Base-by-base conservation (phyloP, 2,329 filamentous ascomycete species). In the Colletotrichum brevisporum region DNA sequence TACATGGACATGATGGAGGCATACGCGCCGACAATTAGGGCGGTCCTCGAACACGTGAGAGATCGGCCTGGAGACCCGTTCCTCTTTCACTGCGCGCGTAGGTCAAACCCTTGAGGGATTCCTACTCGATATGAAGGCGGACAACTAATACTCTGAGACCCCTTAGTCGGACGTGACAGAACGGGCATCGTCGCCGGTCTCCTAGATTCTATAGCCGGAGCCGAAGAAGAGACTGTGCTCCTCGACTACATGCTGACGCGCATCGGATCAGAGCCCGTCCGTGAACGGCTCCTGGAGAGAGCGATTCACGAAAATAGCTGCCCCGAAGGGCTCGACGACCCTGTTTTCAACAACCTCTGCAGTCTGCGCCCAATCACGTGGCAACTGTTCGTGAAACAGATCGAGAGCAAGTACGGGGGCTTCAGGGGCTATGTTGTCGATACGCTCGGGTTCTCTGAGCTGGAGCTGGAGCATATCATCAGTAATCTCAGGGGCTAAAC, bases 11-110 rank as follows among this genome's bases (percentile, higher is more conserved):
- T 87, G 51, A 72, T 85, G 55, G 74, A 79, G 9, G 75, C 78
- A 9, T 87, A 88, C 73, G 72, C 66, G 59, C 78, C 79, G 6
- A 80, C 78, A 13, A 82, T 86, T 71, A 80, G 76, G 51, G 80
- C 78, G 2, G 78, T 89, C 6, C 78, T 89, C 18, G 80, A 84
- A 72, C 83, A 84, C 63, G 78, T 88, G 15, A 77, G 84, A 59
- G 85, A 87, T 71, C 77, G 79, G 8, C 81, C 82, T 8, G 66
- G 74, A 1, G 81, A 85, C 73, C 79, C 82, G n/a, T 81, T 87
- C 65, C 70, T 88, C 56, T 83, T 89, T 41, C 87, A 89, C 74
- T 89, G 86, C 74, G 86, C 84, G 6, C 86, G 86, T 87, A 71
- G 73, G 81, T 77, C 36, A 47, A 18, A 5, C 4, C 18, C 57